Conservation (phyloP, 2,329 filamentous ascomycete genomes). For the Falciphora oryzae region DNA sequence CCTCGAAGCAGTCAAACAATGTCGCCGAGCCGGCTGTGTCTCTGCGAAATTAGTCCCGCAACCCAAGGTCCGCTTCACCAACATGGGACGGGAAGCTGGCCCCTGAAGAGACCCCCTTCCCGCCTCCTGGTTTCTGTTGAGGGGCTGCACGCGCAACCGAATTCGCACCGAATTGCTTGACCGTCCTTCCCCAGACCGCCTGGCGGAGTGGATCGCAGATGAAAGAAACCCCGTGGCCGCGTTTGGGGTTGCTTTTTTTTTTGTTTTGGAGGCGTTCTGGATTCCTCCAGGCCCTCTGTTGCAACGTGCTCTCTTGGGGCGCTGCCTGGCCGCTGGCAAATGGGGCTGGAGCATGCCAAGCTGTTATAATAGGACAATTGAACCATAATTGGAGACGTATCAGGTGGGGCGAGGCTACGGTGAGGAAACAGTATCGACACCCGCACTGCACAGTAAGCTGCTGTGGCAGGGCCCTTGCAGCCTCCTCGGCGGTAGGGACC, state of each 20-base stretch:
- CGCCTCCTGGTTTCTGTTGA: neutral
- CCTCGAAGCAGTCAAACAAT: neutral
- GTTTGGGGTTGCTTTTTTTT: too few species aligned
- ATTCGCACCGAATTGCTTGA: neutral
- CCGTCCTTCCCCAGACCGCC: neutral
- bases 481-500: neutral
- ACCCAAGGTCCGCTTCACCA: neutral
- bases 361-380: neutral
- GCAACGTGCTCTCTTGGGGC: neutral
- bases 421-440: neutral
- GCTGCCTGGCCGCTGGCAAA: neutral
- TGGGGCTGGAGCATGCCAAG: neutral
- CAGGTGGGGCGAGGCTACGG: neutral
- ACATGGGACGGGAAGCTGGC: neutral
- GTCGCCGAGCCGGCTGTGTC: neutral
- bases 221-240: too few species aligned
- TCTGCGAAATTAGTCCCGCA: slow-evolving; percentile 1
- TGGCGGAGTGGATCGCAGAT: neutral
- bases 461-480: neutral
- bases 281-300: neutral
- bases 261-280: neutral
- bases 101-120: neutral
- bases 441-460: neutral
- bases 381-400: neutral
- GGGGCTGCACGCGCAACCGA: too few species aligned